Percentiles rank a stretch among this genome's conserved stretches.
Evolutionary conservation across 371 early-diverging fungal species (phyloP).

Genomic region (Aphelidium insulamus): DNA sequence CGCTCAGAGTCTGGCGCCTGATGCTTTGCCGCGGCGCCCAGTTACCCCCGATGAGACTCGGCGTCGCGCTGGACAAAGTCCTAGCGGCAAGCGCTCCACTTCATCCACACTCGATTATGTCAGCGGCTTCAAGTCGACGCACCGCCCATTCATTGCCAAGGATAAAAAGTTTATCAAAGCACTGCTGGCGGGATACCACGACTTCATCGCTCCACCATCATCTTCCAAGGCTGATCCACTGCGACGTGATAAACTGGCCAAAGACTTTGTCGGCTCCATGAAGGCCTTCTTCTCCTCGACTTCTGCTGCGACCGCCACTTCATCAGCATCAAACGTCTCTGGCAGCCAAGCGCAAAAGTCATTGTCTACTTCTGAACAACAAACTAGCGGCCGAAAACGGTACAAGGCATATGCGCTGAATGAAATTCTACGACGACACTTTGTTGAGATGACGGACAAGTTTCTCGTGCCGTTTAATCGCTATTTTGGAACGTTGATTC

Average conservation of each 20-base stretch:
- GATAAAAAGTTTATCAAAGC: constrained; percentile 47
- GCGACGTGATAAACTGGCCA: constrained; percentile 1
- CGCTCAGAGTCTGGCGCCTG: constrained; percentile 6
- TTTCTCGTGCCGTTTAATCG: constrained; percentile 85
- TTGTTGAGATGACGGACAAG: constrained; percentile 74
- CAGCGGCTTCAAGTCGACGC: constrained; percentile 42
- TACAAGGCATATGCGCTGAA: constrained; percentile 61
- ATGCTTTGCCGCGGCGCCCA: not conserved
- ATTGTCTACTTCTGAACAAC: not conserved
- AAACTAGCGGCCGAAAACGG: constrained; percentile 13
- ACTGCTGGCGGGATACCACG: constrained; percentile 37
- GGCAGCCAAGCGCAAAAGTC: not conserved
- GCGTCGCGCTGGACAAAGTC: constrained; percentile 8
- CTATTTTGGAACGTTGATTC: constrained; percentile 68
- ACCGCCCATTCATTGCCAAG: constrained; percentile 50
- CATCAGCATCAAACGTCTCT: not conserved
- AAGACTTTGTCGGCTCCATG: not conserved
- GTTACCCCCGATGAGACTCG: not conserved
- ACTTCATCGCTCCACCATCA: constrained; percentile 35
- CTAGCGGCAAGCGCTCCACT: constrained; percentile 16
- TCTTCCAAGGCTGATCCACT: constrained; percentile 11
- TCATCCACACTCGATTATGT: constrained; percentile 18
- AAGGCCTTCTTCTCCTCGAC: not conserved
- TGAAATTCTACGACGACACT: constrained; percentile 73
- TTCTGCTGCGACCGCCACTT: not conserved